phyloP scores from a whole-genome alignment of 306 rosid species.

The Quercus ilex region DNA sequence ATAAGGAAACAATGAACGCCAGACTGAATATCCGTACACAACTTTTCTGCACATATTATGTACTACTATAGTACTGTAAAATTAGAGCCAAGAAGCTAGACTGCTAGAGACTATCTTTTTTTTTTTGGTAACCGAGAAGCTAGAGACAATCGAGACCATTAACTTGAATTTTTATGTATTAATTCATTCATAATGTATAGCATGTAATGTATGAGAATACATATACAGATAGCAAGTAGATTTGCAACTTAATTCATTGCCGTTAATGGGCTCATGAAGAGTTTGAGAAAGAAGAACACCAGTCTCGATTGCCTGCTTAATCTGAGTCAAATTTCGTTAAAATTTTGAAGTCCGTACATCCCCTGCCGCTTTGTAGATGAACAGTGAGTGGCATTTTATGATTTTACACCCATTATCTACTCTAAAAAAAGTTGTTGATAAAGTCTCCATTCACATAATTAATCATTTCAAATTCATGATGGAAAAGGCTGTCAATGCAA shows the following conservation, averaged over 20 bases:
- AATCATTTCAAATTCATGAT: neutral
- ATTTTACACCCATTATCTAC: neutral
- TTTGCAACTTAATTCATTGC: neutral
- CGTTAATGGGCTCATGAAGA: neutral
- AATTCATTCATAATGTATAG: no score
- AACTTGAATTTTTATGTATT: no score
- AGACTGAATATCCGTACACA: neutral
- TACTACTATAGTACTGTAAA: neutral
- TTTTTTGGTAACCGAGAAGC: no score
- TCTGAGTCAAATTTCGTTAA: neutral
- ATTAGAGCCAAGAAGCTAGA: no score
- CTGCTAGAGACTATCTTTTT: no score
- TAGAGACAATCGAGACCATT: no score
- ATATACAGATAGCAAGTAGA: neutral
- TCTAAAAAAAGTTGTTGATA: neutral
- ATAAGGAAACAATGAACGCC: neutral
- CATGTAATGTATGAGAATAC: no score
- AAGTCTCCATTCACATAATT: neutral
- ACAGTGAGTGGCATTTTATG: neutral
- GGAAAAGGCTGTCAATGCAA: neutral
- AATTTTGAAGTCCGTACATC: neutral
- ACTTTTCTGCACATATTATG: no score
- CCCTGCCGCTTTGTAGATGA: neutral
- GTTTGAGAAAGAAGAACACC: neutral
- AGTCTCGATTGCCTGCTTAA: neutral